Base-by-base conservation (phyloP, 176 grass and related monocot genomes). In the Thinopyrum elongatum region DNA sequence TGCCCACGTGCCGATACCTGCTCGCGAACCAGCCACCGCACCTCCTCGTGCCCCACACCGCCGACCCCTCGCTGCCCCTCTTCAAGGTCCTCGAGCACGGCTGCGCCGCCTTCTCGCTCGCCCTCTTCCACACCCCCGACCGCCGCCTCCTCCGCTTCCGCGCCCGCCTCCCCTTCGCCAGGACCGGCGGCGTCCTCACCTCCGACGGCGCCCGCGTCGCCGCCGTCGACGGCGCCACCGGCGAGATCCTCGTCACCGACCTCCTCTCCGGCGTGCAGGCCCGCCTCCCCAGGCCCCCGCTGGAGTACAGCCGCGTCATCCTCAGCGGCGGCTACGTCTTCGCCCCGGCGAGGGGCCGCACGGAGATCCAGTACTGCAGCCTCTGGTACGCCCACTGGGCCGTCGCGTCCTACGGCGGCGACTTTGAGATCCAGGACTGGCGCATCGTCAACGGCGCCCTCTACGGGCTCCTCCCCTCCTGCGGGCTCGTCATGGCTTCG, bases 121-220 rank as follows among this genome's bases (percentile, higher is more conserved):
- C 83, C 44, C 83, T 94, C 55, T 77, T 81, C 70, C 81, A 92
- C 70, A 8, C 85, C 60, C 58, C 59, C 76, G 19, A 74, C n/a
- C 74, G 83, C 39, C 80, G 84, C 15, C 80, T 92, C 81, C 89
- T 85, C 77, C 60, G 62, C 25, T 41, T 80, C 84, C 87, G 51
- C 76, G 75, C 80, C 36, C 82, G 72, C 28, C 83, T 63, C 59
- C 59, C 76, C 55, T 38, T 58, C 58, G 15, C 36, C 25, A 61
- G 49, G 10, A 42, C 44, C 60, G 59, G 28, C 17, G 72, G 80
- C 53, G 46, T 85, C 79, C 23, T 78, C 63, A 78, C 84, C 74
- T 86, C 77, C 38, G 81, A 89, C 69, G 92, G 90, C 61, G 29
- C 83, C 77, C 72, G 84, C 65, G 57, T 90, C 84, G 77, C 80